Evolutionary conservation across 1,284 basidiomycete species (phyloP).

Genomic region (Cutaneotrichosporon sp.): DNA sequence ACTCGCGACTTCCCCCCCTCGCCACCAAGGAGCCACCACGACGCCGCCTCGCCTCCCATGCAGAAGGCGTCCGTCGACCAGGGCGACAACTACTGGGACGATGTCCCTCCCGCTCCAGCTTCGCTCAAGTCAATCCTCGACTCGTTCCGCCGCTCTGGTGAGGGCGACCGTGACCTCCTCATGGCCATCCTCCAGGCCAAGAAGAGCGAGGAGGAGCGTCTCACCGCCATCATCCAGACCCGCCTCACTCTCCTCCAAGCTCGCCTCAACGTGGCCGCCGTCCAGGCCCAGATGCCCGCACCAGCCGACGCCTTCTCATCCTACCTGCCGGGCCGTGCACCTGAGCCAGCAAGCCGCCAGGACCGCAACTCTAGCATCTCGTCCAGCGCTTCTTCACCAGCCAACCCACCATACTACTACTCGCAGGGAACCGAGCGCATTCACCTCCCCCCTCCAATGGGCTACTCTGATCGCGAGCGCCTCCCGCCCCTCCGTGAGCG

Average conservation of each 20-base stretch:
- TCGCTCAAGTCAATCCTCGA: slow-evolving; percentile 76
- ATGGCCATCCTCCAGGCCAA: slow-evolving; percentile 85
- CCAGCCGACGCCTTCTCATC: slow-evolving; percentile 8
- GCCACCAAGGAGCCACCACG: slow-evolving; percentile 44
- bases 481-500: not conserved
- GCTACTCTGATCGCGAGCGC: slow-evolving; percentile 13
- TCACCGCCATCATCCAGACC: slow-evolving; percentile 50
- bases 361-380: slow-evolving; percentile 23
- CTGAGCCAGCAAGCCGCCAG: not conserved
- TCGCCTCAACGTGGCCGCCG: slow-evolving; percentile 32
- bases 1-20: slow-evolving; percentile 36
- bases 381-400: slow-evolving; percentile 10
- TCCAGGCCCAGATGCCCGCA: slow-evolving; percentile 25
- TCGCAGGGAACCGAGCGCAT: slow-evolving; percentile 16
- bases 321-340: not conserved
- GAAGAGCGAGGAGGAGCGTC: slow-evolving; percentile 71
- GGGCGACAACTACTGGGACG: slow-evolving; percentile 48
- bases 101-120: slow-evolving; percentile 61
- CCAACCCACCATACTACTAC: slow-evolving; percentile 5
- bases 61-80: slow-evolving; percentile 25
- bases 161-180: slow-evolving; percentile 84
- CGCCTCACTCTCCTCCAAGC: slow-evolving; percentile 50
- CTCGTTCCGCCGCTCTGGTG: slow-evolving; percentile 76
- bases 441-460: slow-evolving; percentile 19
- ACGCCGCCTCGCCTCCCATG: slow-evolving; percentile 37